A percentile compares a stretch with the other conserved stretches of the same genome.
Evolutionary conservation across 1,139 yeast species (phyloP).

Genomic region (Geotrichum klebahnii): DNA sequence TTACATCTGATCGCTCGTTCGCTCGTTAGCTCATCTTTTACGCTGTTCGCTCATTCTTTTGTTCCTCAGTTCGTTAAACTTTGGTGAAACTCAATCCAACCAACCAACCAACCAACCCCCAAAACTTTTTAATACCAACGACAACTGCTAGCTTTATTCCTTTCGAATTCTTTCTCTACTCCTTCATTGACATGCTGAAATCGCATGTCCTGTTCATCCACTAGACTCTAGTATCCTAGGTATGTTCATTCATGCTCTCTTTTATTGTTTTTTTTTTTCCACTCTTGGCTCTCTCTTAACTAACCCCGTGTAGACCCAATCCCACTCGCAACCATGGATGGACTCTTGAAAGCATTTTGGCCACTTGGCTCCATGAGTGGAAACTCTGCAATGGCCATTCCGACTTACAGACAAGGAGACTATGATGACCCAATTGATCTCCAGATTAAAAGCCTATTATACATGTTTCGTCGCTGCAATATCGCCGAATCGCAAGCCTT

Average conservation of each 20-base stretch:
- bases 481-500: slow-evolving; percentile 45
- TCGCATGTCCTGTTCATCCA: too few relatives aligned
- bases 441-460: slow-evolving; percentile 54
- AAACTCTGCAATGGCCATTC: slow-evolving; percentile 4
- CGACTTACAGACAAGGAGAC: slow-evolving; percentile 39
- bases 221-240: too few relatives aligned
- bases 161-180: too few relatives aligned
- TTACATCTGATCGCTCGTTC: too few relatives aligned
- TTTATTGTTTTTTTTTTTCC: background rate
- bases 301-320: background rate
- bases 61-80: background rate
- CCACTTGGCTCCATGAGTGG: slow-evolving; percentile 4
- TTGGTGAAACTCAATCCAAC: background rate
- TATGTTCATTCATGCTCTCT: too few relatives aligned
- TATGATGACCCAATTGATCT: slow-evolving; percentile 55
- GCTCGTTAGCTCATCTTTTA: too few relatives aligned
- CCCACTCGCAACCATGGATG: slow-evolving; percentile 10
- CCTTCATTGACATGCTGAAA: too few relatives aligned
- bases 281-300: background rate
- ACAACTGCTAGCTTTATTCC: too few relatives aligned
- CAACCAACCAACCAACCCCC: background rate
- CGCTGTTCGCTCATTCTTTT: too few relatives aligned
- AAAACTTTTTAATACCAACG: too few relatives aligned
- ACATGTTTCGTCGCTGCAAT: slow-evolving; percentile 53
- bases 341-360: slow-evolving; percentile 21